A percentile compares a stretch with the other conserved stretches of the same genome.
Evolutionary conservation across 1,284 basidiomycete genomes (phyloP).

Genomic region (Cutaneotrichosporon arboriforme): DNA sequence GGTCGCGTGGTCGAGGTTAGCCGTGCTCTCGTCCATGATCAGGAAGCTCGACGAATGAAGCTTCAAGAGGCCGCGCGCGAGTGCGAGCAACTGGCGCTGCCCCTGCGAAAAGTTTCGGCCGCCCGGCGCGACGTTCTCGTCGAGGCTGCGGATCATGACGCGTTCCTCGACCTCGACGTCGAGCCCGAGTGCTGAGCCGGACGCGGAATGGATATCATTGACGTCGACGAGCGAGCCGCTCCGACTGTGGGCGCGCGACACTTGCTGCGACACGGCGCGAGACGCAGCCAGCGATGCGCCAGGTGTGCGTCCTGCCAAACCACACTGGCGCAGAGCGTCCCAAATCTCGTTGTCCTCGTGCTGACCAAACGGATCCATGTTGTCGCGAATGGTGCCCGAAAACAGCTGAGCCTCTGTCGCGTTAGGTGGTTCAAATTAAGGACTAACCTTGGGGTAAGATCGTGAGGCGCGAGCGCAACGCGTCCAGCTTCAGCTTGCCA

Average conservation of each 20-base stretch:
- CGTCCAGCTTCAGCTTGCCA: slow-evolving; percentile 47
- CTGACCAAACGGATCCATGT: slow-evolving; percentile 51
- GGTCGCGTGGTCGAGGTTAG: slow-evolving; percentile 49
- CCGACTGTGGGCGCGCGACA: slow-evolving; percentile 13
- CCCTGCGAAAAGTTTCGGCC: slow-evolving; percentile 50
- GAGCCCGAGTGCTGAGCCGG: neutral
- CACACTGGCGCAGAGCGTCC: slow-evolving; percentile 52
- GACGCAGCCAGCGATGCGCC: slow-evolving; percentile 30
- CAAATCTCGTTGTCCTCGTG: slow-evolving; percentile 53
- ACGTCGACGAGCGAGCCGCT: slow-evolving; percentile 10
- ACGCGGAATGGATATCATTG: neutral
- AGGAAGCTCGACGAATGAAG: slow-evolving; percentile 50
- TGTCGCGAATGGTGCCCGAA: slow-evolving; percentile 49
- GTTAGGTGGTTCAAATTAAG: neutral
- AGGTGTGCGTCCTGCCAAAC: slow-evolving; percentile 45
- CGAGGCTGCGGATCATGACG: slow-evolving; percentile 51
- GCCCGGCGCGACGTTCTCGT: slow-evolving; percentile 52
- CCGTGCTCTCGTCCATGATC: slow-evolving; percentile 55
- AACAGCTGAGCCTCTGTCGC: slow-evolving; percentile 48
- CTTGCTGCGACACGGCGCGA: slow-evolving; percentile 24
- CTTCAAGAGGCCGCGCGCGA: slow-evolving; percentile 55
- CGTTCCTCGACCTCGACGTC: slow-evolving; percentile 31
- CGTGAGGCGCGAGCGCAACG: slow-evolving; percentile 52
- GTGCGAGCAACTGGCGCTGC: slow-evolving; percentile 54
- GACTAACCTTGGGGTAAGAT: slow-evolving; percentile 51